phyloP scores from a whole-genome alignment of 768 basidiomycete genomes.

The Russula brevipes region DNA sequence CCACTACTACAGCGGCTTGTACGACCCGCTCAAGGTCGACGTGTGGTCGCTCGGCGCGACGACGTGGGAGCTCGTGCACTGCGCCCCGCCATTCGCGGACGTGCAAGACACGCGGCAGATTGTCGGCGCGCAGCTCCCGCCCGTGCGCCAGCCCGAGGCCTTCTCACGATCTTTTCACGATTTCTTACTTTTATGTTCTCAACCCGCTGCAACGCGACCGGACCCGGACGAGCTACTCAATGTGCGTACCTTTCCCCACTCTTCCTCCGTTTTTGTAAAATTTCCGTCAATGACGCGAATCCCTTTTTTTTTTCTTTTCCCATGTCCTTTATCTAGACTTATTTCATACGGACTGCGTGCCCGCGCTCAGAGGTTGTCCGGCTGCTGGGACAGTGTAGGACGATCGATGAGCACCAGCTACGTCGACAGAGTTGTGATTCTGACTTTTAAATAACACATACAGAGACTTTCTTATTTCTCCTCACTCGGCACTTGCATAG shows the following conservation, averaged over 20 bases:
- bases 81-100: slow-evolving; percentile 23
- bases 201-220: slow-evolving; percentile 22
- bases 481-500: too few relatives aligned
- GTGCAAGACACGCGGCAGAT: slow-evolving; percentile 19
- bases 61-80: slow-evolving; percentile 23
- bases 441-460: not conserved
- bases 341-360: slow-evolving; percentile 24
- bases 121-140: slow-evolving; percentile 17
- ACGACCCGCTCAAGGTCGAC: slow-evolving; percentile 25
- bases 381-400: slow-evolving; percentile 24
- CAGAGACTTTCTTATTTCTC: not conserved
- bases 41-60: slow-evolving; percentile 27
- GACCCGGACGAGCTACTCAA: slow-evolving; percentile 25
- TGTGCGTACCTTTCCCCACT: slow-evolving; percentile 14
- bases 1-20: slow-evolving; percentile 13
- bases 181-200: slow-evolving; percentile 25
- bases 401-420: slow-evolving; percentile 25
- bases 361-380: slow-evolving; percentile 25
- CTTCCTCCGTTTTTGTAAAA: too few relatives aligned
- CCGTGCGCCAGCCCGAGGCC: slow-evolving; percentile 19
- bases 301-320: too few relatives aligned
- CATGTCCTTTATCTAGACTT: slow-evolving; percentile 5
- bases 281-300: not conserved
- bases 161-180: slow-evolving; percentile 26
- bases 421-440: slow-evolving; percentile 17